Conservation (phyloP, 2,329 filamentous ascomycete species). For the Lojkania enalia region DNA sequence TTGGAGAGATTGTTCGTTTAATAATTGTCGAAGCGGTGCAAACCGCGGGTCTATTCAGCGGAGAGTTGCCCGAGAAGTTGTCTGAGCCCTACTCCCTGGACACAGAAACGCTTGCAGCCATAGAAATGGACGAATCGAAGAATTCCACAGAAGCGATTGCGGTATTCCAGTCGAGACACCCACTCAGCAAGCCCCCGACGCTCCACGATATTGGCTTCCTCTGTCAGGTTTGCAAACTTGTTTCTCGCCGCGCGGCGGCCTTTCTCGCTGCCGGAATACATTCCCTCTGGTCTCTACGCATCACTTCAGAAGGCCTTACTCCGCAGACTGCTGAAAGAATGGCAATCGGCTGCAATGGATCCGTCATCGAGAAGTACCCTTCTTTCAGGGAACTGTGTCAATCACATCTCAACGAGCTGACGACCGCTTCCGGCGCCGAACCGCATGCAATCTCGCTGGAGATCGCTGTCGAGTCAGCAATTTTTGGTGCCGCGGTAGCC, state of each 20-base stretch:
- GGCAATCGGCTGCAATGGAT: constrained; percentile 74
- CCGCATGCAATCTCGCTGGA: constrained; percentile 62
- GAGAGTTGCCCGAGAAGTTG: constrained; percentile 59
- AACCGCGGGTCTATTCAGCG: constrained; percentile 59
- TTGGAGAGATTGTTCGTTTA: constrained; percentile 65
- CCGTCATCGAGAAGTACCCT: constrained; percentile 78
- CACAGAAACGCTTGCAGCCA: constrained; percentile 60
- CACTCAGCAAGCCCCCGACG: constrained; percentile 49
- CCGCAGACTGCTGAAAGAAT: constrained; percentile 42
- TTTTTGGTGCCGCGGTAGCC: constrained; percentile 75
- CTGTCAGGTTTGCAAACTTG: constrained; percentile 55
- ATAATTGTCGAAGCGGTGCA: constrained; percentile 63
- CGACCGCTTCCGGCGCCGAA: constrained; percentile 43
- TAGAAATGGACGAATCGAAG: constrained; percentile 55
- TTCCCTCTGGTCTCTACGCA: constrained; percentile 62
- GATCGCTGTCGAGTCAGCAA: constrained; percentile 71
- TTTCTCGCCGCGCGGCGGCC: constrained; percentile 62
- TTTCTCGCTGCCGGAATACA: constrained; percentile 67
- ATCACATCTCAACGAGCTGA: constrained; percentile 63
- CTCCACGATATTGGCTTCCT: constrained; percentile 59
- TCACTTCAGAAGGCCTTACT: constrained; percentile 51
- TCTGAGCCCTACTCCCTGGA: constrained; percentile 62
- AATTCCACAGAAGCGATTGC: constrained; percentile 46
- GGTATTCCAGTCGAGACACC: constrained; percentile 57
- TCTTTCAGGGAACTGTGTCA: constrained; percentile 67